These are phyloP conservation scores for Rhizomucor miehei DNA, from an alignment of 371 early-diverging fungal species.

Conservation along the genomic window DNA sequence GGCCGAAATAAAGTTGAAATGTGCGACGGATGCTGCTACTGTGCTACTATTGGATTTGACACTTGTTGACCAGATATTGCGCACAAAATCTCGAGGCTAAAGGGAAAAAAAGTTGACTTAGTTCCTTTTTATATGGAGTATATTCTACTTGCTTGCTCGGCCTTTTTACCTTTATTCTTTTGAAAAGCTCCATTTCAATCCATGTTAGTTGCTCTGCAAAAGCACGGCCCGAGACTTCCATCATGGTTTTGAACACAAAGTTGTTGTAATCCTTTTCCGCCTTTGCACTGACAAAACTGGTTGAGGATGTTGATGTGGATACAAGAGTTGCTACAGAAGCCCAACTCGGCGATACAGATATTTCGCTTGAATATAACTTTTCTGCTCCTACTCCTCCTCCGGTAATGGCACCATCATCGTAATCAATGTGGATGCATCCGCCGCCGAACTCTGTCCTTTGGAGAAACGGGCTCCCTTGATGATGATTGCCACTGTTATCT, in stretches of 20 bases:
- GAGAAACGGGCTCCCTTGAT: no score
- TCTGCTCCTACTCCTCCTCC: no score
- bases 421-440: conserved; percentile 20
- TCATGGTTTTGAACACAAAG: conserved; percentile 28
- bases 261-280: conserved; percentile 29
- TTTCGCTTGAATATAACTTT: conserved; percentile 8
- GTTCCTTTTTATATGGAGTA: neutral
- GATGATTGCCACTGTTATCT: neutral
- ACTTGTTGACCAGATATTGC: conserved; percentile 47
- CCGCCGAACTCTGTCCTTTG: conserved; percentile 38
- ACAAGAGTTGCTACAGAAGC: conserved; percentile 16
- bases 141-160: no score
- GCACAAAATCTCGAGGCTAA: conserved; percentile 56
- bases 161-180: conserved; percentile 41
- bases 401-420: no score
- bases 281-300: conserved; percentile 29
- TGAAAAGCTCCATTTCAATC: conserved; percentile 58
- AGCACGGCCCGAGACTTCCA: conserved; percentile 36
- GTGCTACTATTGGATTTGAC: conserved; percentile 18
- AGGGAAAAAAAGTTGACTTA: neutral
- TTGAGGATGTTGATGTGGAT: conserved; percentile 15
- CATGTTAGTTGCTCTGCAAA: conserved; percentile 67
- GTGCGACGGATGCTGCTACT: conserved; percentile 53
- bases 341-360: conserved; percentile 19
- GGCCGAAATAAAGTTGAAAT: conserved; percentile 60